Conservation (phyloP, 768 basidiomycete genomes). For the Butyriboletus loyo region DNA sequence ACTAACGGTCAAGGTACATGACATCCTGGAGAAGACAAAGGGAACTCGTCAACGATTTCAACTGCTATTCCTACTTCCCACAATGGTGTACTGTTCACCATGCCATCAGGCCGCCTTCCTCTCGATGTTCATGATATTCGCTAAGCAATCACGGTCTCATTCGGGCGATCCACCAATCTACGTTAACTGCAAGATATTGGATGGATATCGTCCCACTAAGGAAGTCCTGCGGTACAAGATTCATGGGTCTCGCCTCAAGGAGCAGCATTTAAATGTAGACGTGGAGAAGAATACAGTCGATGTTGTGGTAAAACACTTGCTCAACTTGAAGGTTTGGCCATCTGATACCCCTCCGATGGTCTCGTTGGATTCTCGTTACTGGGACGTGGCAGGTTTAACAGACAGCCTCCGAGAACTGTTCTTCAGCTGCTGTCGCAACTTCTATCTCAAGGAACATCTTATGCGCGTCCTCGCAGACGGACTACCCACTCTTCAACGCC, state of each 20-base stretch:
- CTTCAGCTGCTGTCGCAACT: slow-evolving; percentile 2
- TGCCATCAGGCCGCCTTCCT: slow-evolving; percentile 9
- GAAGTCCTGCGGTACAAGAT: not conserved
- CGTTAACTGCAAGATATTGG: slow-evolving; percentile 2
- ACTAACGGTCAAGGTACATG: not conserved
- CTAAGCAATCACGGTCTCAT: slow-evolving; percentile 1
- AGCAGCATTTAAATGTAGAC: too few species aligned
- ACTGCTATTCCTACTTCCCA: not conserved
- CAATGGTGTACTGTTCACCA: slow-evolving; percentile 22
- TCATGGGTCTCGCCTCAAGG: not conserved
- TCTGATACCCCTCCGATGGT: not conserved
- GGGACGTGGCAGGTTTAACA: not conserved
- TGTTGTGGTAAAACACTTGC: not conserved
- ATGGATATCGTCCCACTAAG: slow-evolving; percentile 9
- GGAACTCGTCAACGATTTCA: not conserved
- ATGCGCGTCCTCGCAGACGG: not conserved
- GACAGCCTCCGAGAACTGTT: slow-evolving; percentile 2
- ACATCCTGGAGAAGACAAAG: not conserved
- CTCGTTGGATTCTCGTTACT: not conserved
- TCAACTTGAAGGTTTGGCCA: slow-evolving; percentile 14
- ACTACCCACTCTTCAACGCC: not conserved
- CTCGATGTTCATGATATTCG: slow-evolving; percentile 31
- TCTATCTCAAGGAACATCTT: not conserved
- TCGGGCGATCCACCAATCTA: not conserved
- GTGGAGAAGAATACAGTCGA: not conserved